Percentiles rank a stretch among this genome's conserved stretches.
Conservation (phyloP, 768 basidiomycete species). For the Guyanaporus albipodus region DNA sequence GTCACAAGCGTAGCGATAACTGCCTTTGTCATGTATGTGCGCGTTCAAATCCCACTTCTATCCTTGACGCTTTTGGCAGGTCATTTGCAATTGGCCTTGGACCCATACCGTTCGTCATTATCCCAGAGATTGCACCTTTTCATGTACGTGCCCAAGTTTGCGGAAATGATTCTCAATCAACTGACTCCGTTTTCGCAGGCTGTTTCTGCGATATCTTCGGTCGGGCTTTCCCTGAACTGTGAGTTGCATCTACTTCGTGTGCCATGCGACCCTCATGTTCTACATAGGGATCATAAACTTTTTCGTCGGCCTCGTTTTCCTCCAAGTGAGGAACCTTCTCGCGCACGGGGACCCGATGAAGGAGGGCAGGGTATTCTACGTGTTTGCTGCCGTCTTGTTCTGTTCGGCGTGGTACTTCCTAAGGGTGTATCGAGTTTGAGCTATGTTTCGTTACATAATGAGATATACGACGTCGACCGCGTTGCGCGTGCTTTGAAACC, state of each 20-base stretch:
- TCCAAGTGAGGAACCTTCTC: conserved; percentile 76
- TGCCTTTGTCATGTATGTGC: conserved; percentile 72
- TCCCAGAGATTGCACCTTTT: conserved; percentile 82
- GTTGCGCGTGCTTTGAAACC: conserved; percentile 1
- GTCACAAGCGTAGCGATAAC: conserved; percentile 73
- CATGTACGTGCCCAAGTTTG: conserved; percentile 47
- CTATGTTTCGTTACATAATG: conserved; percentile 22
- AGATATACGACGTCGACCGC: conserved; percentile 1
- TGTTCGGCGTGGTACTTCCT: conserved; percentile 21
- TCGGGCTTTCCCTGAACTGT: conserved; percentile 73
- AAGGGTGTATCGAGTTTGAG: conserved; percentile 26
- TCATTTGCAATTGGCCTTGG: conserved; percentile 90
- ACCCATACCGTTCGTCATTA: conserved; percentile 89
- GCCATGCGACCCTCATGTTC: conserved; percentile 1
- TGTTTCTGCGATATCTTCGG: conserved; percentile 75
- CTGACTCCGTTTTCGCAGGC: conserved; percentile 41
- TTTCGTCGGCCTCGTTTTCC: conserved; percentile 75
- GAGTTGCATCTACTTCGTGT: conserved; percentile 21
- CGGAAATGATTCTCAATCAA: neutral
- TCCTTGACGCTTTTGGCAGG: conserved; percentile 34
- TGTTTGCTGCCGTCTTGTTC: conserved; percentile 63
- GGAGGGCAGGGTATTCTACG: conserved; percentile 86
- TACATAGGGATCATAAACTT: conserved; percentile 79
- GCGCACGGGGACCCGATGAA: conserved; percentile 55
- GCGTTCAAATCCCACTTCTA: neutral